These are phyloP conservation scores for Iberis pinnata DNA, from an alignment of 345 rosid genomes.

Conservation along the genomic window DNA sequence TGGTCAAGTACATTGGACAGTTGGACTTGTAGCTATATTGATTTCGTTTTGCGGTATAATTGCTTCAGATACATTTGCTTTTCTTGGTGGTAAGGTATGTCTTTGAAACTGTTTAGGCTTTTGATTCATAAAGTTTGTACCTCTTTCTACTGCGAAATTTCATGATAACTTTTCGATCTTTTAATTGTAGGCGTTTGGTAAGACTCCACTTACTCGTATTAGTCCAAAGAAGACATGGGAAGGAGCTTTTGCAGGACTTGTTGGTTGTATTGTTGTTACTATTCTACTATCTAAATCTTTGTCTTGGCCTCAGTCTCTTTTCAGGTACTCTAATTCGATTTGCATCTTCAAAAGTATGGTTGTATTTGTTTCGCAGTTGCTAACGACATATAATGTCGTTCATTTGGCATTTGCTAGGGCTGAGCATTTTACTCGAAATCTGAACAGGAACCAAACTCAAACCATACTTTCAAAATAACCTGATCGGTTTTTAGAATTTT, in stretches of 20 bases:
- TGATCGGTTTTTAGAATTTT: too few species aligned
- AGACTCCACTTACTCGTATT: constrained; percentile 66
- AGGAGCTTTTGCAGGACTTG: constrained; percentile 79
- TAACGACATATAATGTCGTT: too few species aligned
- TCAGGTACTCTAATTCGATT: constrained; percentile 41
- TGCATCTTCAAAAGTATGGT: too few species aligned
- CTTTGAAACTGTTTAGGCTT: too few species aligned
- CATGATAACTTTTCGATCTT: too few species aligned
- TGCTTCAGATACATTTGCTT: constrained; percentile 88
- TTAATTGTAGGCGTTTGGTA: constrained; percentile 78
- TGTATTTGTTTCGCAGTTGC: too few species aligned
- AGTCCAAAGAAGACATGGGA: constrained; percentile 99
- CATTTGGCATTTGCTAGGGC: too few species aligned
- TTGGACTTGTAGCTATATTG: constrained; percentile 88
- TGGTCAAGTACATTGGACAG: constrained; percentile 90
- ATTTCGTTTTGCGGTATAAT: constrained; percentile 72
- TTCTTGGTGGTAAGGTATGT: constrained; percentile 82
- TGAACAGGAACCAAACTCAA: too few species aligned
- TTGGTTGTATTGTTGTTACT: constrained; percentile 68
- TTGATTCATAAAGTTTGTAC: too few species aligned
- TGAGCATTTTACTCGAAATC: too few species aligned
- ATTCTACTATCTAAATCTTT: constrained; percentile 54
- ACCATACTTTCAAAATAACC: too few species aligned
- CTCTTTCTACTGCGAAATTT: too few species aligned
- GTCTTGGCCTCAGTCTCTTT: constrained; percentile 70